phyloP scores from a whole-genome alignment of 352 stramenopile genomes.

The Pythium dissimile region DNA sequence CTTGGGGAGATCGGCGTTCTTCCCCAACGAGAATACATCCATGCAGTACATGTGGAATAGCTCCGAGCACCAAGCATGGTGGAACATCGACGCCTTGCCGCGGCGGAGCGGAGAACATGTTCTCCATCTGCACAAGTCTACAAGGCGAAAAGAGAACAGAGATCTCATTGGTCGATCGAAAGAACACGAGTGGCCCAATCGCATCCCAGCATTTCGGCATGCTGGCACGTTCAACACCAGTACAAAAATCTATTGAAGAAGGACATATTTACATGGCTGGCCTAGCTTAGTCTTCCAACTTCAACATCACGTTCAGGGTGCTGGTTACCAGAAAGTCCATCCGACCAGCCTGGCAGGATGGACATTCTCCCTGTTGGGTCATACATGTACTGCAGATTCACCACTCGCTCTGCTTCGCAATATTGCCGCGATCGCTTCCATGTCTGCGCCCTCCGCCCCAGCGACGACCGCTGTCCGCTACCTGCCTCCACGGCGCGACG shows the following conservation, averaged over 20 bases:
- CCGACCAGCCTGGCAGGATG: too few species aligned
- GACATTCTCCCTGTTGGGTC: too few species aligned
- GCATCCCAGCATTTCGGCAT: not conserved
- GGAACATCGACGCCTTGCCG: not conserved
- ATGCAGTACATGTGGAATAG: too few species aligned
- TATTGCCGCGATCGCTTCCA: too few species aligned
- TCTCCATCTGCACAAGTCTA: not conserved
- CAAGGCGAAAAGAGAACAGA: not conserved
- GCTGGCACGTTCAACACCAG: conserved; percentile 19
- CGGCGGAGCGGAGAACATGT: not conserved
- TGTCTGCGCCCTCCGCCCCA: too few species aligned
- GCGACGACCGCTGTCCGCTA: not conserved
- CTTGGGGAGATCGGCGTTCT: not conserved
- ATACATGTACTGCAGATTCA: too few species aligned
- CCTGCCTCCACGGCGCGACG: conserved; percentile 6
- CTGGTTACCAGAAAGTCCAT: too few species aligned
- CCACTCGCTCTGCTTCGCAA: too few species aligned
- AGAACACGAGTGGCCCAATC: conserved; percentile 11
- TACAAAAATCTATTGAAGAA: conserved; percentile 5
- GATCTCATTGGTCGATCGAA: not conserved
- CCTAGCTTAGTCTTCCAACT: not conserved
- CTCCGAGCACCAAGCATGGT: not conserved
- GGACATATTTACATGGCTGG: not conserved
- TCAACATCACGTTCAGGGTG: not conserved
- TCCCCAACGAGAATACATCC: not conserved